Evolutionary conservation across 805 yeast genomes (phyloP), one percentile per base, ranked within the genome.

Genomic region (Phaffomyces thermotolerans): DNA sequence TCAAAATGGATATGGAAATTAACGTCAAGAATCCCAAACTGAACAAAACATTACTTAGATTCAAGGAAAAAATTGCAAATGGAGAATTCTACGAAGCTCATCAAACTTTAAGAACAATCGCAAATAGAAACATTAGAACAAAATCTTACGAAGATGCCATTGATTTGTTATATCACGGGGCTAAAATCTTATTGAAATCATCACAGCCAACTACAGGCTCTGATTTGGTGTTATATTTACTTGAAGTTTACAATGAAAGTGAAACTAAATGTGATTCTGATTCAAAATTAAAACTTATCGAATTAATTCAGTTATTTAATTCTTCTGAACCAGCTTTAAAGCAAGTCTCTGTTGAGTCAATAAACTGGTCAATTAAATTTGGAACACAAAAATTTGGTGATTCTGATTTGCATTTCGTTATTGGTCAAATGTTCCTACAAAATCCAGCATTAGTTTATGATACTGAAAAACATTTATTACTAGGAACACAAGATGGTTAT

Each of bases 41-140:
- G 22, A 70, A 73, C 42, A 73, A 75, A 53, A 81, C 88, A 1
- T 62, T 83, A 37, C 77, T 72, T 20, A 68, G 93, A 51, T 84
- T 83, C 66, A 76, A 80, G 56, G 73, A 56, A 23, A 81, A 84
- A 54, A 82, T 91, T 50, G 76, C 73, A 40, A 73, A 73, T 40
- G 87, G 86, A 3, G 84, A 89, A 43, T 88, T 73, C 66, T 91
- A 91, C 60, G 99, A 93, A 60, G 98, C 98, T 0, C 96, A 91
- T 61, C 98, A 93, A 63, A 90, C 96, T 0, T 72, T 93, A 41
- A 72, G 96, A 57, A 88, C 98, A 6, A 84, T 91, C 42, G 85
- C 86, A 35, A 89, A 89, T 52, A 73, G 99, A 58, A 84, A 85
- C 57, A 82, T 84, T 36, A 78, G 85, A 50, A 59, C 79, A 22